Percentiles rank a stretch among this genome's conserved stretches.
These are phyloP conservation scores for Sphagnum magellanicum DNA, from an alignment of 228 moss, liverwort and hornwort species.

Conservation along the genomic window DNA sequence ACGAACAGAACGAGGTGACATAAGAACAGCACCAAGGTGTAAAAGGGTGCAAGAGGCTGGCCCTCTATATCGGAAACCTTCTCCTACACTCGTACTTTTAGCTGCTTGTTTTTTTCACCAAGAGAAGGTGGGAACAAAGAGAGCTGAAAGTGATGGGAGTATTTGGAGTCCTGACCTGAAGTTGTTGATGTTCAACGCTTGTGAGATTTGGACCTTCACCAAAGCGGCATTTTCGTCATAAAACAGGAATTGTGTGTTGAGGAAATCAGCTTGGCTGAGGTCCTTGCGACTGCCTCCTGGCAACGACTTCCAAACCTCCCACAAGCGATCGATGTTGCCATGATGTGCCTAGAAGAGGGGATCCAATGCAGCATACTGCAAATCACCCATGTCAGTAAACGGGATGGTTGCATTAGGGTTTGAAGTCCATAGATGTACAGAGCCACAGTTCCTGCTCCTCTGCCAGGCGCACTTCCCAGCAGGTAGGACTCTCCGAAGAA, in stretches of 20 bases:
- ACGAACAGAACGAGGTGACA: too few species aligned
- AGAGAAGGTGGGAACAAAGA: too few species aligned
- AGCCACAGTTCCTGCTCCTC: constrained; percentile 18
- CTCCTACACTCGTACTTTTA: too few species aligned
- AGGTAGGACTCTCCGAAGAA: constrained; percentile 18
- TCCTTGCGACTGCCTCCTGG: constrained; percentile 17
- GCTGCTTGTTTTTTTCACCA: too few species aligned
- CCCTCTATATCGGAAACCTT: too few species aligned
- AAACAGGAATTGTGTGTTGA: constrained; percentile 33
- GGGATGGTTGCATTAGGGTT: too few species aligned
- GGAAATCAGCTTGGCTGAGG: constrained; percentile 28
- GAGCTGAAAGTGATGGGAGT: too few species aligned
- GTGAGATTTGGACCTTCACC: constrained; percentile 34
- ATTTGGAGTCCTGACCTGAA: constrained; percentile 13
- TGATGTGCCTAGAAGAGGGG: constrained; percentile 45
- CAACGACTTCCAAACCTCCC: constrained; percentile 35
- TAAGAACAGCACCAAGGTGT: too few species aligned
- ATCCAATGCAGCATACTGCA: constrained; percentile 28
- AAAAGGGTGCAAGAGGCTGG: too few species aligned
- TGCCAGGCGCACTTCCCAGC: constrained; percentile 19
- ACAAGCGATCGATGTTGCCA: constrained; percentile 39
- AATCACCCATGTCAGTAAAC: constrained; percentile 37
- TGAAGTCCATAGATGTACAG: constrained; percentile 27
- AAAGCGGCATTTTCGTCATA: constrained; percentile 54
- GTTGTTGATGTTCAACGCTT: constrained; percentile 21